Percentiles rank a stretch among this genome's conserved stretches.
Evolutionary conservation across 768 basidiomycete genomes (phyloP).

Genomic region (Melanogaster broomeanus): DNA sequence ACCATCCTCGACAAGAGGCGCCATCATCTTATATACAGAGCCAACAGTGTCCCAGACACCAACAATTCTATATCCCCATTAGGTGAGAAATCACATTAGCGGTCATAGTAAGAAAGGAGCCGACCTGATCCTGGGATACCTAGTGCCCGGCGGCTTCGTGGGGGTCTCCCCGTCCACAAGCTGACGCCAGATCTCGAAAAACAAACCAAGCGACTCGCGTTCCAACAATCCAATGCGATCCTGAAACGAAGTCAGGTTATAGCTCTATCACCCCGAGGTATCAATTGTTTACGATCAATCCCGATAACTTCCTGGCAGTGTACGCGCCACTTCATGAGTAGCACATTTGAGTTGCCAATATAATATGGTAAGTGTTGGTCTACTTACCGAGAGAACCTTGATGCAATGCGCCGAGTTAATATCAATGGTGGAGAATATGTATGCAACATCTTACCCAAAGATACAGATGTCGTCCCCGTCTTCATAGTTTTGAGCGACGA

Average conservation of each 20-base stretch:
- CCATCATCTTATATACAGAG: no score
- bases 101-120: no score
- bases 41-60: no score
- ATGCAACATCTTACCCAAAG: conserved; percentile 12
- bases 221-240: conserved; percentile 18
- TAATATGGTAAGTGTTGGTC: not conserved
- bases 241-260: not conserved
- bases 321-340: not conserved
- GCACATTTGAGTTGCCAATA: not conserved
- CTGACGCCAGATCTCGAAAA: conserved; percentile 16
- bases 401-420: not conserved
- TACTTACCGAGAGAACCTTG: not conserved
- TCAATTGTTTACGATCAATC: conserved; percentile 2
- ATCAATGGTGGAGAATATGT: no score
- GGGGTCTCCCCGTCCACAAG: no score
- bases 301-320: conserved; percentile 5
- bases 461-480: no score
- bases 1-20: conserved; percentile 74
- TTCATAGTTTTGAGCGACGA: no score
- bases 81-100: no score
- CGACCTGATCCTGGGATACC: no score
- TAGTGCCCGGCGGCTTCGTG: no score
- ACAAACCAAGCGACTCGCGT: conserved; percentile 5
- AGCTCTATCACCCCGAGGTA: not conserved
- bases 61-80: no score